Base-by-base conservation (phyloP, 108 stramenopile genomes). In the Epithemia pelagica region DNA sequence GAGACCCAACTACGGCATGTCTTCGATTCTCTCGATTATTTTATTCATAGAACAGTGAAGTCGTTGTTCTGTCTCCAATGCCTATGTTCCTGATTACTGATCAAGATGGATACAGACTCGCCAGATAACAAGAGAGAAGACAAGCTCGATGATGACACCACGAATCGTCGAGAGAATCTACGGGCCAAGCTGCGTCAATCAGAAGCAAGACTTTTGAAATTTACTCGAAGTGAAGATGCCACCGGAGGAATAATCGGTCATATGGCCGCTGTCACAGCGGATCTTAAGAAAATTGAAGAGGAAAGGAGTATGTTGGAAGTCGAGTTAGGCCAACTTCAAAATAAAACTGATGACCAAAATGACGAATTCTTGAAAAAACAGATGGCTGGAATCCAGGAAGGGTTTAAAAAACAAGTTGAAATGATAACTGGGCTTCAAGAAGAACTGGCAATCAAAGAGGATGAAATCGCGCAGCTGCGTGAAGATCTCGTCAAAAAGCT, bases 341-440 rank as follows among this genome's bases (percentile, higher is more conserved):
- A 56, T 52, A 24, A 32, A 2, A 64, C 63, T 3, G 63, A 52
- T 37, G 63, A 32, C 20, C n/a, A n/a, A n/a, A n/a, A n/a, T n/a
- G 63, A 64, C 46, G 63, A 64, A 37, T 64, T 51, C 46, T 54
- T 64, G 63, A 64, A 64, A n/a, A 37, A 64, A 64, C 33, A 64
- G 46, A 64, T 64, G 63, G 46, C 2, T 22, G 22, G 37, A 7
- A 64, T 64, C 51, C 63, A 64, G 63, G 63, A 64, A 8, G 63
- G 63, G 8, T 64, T 64, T 52, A 28, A 33, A n/a, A 64, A 64
- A 22, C 63, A 64, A 28, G 63, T 64, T 2, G 30, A 37, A 7
- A 30, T 26, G n/a, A 64, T 64, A 5, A 32, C 33, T n/a, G 22
- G 23, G 46, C 46, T 64, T n/a, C 31, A 64, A 52, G 63, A 64